A percentile compares a stretch with the other conserved stretches of the same genome.
These are phyloP conservation scores for Prunus persica DNA, from an alignment of 306 rosid genomes.

Conservation along the genomic window DNA sequence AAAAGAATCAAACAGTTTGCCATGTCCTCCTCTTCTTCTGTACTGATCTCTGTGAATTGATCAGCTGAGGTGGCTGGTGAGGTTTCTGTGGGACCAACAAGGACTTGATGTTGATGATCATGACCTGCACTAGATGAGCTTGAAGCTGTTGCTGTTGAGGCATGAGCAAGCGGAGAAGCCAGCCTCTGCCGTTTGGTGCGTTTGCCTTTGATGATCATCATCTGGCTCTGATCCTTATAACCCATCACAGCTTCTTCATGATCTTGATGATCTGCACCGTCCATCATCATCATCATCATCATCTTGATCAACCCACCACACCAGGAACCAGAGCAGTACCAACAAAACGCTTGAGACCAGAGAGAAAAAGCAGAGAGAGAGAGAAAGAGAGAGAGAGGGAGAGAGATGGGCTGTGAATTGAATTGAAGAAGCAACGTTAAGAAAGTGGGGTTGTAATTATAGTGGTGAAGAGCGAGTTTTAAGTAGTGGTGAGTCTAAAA, in stretches of 20 bases:
- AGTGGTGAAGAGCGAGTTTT: slow-evolving; percentile 28
- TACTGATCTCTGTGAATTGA: slow-evolving; percentile 10
- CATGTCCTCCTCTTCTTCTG: slow-evolving; percentile 63
- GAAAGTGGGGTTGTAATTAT: slow-evolving; percentile 33
- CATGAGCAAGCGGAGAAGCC: slow-evolving; percentile 36
- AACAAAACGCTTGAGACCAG: background rate
- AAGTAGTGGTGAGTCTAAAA: slow-evolving; percentile 4
- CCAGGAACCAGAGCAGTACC: background rate
- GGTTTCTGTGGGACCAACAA: slow-evolving; percentile 2
- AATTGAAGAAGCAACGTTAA: slow-evolving; percentile 12
- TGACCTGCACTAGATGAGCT: slow-evolving; percentile 27
- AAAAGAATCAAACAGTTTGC: slow-evolving; percentile 82
- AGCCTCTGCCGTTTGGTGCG: slow-evolving; percentile 66
- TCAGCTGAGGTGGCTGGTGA: slow-evolving; percentile 28
- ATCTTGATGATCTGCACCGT: slow-evolving; percentile 33
- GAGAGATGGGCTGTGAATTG: background rate
- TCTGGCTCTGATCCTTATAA: slow-evolving; percentile 29
- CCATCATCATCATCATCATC: slow-evolving; percentile 28
- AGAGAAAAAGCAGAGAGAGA: background rate
- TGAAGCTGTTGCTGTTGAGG: slow-evolving; percentile 31
- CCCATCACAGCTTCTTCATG: slow-evolving; percentile 17
- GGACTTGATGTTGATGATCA: slow-evolving; percentile 1
- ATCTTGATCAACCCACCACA: background rate
- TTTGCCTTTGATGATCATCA: slow-evolving; percentile 56
- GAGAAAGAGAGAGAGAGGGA: background rate